phyloP scores from a whole-genome alignment of 805 yeast species.

The Candida bentonensis region DNA sequence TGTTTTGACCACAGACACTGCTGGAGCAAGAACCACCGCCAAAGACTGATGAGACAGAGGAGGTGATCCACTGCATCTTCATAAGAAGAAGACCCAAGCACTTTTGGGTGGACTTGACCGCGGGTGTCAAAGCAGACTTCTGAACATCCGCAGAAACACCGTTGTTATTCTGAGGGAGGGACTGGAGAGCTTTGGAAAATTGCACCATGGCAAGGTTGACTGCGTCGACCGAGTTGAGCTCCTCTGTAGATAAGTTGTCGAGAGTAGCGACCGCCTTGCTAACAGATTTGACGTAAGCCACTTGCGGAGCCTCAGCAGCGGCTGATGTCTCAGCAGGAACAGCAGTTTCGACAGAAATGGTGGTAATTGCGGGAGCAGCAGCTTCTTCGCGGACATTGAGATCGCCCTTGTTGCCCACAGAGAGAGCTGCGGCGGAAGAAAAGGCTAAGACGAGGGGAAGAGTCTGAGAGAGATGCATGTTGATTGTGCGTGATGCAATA shows the following conservation, averaged over 20 bases:
- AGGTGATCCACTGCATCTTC: not conserved
- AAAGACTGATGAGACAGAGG: not conserved
- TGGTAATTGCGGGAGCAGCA: not conserved
- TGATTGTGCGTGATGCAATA: no score
- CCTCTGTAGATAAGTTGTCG: not conserved
- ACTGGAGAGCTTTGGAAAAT: conserved; percentile 48
- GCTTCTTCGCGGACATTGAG: no score
- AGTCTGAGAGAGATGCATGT: not conserved
- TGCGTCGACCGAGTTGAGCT: not conserved
- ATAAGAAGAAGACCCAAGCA: not conserved
- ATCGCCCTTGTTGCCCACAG: no score
- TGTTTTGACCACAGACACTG: not conserved
- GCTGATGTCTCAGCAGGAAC: not conserved
- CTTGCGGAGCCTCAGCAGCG: no score
- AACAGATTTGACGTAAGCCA: not conserved
- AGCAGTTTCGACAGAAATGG: not conserved
- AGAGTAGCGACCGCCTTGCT: not conserved
- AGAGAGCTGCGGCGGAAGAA: not conserved
- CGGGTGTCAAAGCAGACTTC: not conserved
- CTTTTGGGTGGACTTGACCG: not conserved
- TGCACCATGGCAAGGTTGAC: conserved; percentile 24
- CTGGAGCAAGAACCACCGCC: not conserved
- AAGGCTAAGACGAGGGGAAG: not conserved
- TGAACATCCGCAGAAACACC: not conserved
- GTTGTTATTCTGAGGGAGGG: conserved; percentile 54